phyloP scores from a whole-genome alignment of 2,329 filamentous ascomycete species.

The Akanthomyces dipterigenus region DNA sequence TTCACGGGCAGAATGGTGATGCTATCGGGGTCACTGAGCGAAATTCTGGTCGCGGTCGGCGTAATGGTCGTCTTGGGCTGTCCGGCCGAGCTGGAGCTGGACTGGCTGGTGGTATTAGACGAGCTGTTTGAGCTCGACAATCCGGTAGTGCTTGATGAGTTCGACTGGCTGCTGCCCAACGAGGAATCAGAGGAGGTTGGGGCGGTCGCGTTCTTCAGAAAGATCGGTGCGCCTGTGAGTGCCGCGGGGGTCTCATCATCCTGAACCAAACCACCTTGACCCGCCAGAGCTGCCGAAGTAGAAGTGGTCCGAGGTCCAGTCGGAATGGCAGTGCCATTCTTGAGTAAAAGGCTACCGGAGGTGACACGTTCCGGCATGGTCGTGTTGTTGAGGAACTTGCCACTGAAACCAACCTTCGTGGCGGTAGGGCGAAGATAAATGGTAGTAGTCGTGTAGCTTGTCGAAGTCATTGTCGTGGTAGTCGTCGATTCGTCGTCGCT shows the following conservation, averaged over 20 bases:
- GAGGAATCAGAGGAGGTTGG: background rate
- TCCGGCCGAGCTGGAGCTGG: too few relatives aligned
- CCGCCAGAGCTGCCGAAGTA: background rate
- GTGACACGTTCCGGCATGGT: background rate
- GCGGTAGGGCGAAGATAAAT: background rate
- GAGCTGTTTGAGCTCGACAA: too few relatives aligned
- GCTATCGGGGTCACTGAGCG: too few relatives aligned
- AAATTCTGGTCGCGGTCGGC: too few relatives aligned
- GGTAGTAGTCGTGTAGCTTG: background rate
- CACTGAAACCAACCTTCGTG: background rate
- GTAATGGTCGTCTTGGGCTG: too few relatives aligned
- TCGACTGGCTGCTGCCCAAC: background rate
- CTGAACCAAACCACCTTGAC: background rate
- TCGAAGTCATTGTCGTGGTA: slow-evolving; percentile 8
- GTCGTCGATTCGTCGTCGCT: background rate
- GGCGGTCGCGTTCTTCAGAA: background rate
- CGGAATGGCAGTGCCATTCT: background rate
- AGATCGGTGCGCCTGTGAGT: background rate
- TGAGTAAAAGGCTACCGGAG: background rate
- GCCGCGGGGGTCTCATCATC: background rate
- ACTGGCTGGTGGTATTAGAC: too few relatives aligned
- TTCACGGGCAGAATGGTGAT: too few relatives aligned
- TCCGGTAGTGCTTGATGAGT: too few relatives aligned
- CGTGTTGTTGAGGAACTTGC: slow-evolving; percentile 2
- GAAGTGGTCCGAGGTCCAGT: background rate